These are phyloP conservation scores for Talaromyces rugulosus DNA, from an alignment of 2,329 filamentous ascomycete species.

Conservation along the genomic window DNA sequence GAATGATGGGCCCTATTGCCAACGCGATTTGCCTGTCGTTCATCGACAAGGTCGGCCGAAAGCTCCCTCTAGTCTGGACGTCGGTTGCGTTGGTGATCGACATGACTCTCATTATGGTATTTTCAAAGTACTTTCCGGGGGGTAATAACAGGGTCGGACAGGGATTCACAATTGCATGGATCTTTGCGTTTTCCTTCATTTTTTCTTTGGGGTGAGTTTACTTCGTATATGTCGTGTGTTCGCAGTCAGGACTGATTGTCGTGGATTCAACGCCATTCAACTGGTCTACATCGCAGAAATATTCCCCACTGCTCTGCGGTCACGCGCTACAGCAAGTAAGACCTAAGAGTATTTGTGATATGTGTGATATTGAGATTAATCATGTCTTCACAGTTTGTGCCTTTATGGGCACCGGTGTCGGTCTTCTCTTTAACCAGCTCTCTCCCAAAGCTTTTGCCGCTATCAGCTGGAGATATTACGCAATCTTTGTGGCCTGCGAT, in stretches of 20 bases:
- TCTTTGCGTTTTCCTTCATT: conserved; percentile 1
- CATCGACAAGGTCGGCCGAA: conserved; percentile 7
- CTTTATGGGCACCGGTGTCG: conserved; percentile 2
- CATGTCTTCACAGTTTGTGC: not conserved
- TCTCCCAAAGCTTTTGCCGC: conserved; percentile 24
- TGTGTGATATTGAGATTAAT: not conserved
- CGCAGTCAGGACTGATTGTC: not conserved
- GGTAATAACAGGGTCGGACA: not conserved
- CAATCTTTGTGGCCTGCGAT: conserved; percentile 26
- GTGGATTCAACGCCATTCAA: conserved; percentile 3
- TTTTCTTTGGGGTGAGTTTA: not conserved
- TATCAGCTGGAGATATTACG: conserved; percentile 29
- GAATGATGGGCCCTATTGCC: conserved; percentile 7
- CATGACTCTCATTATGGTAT: conserved; percentile 3
- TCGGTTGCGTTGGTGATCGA: conserved; percentile 4
- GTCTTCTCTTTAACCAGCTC: conserved; percentile 4
- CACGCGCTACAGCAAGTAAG: conserved; percentile 7
- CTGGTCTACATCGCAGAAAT: conserved; percentile 8
- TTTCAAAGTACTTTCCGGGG: conserved; percentile 1
- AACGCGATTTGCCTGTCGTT: conserved; percentile 4
- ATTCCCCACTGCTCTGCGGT: conserved; percentile 6
- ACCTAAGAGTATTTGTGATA: not conserved
- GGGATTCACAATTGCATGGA: conserved; percentile 7
- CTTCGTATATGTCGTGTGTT: not conserved
- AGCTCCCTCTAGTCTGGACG: conserved; percentile 2